Percentiles rank a stretch among this genome's conserved stretches.
phyloP scores from a whole-genome alignment of 306 rosid genomes.

The cucumber (Cucumis sativus) region Cucumber_9930_V3 NC_026655.2:5873501-5874000 shows the following conservation, averaged over 20 bases:
- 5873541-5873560: conserved; percentile 36
- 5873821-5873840: conserved; percentile 80
- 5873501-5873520: background rate
- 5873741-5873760: conserved; percentile 54
- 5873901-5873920: background rate
- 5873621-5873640: conserved; percentile 69
- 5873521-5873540: conserved; percentile 32
- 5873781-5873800: conserved; percentile 55
- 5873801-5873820: conserved; percentile 87
- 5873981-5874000: conserved; percentile 52
- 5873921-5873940: no score
- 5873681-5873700: background rate
- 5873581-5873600: conserved; percentile 74
- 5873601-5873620: conserved; percentile 58
- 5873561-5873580: conserved; percentile 58
- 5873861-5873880: background rate
- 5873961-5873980: conserved; percentile 92
- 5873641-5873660: conserved; percentile 90
- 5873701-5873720: background rate
- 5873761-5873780: conserved; percentile 44
- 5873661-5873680: background rate
- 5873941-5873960: conserved; percentile 10
- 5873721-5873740: background rate
- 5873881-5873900: background rate
- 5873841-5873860: conserved; percentile 68